Evolutionary conservation across 805 yeast genomes (phyloP).

Genomic region (Zygosaccharomyces siamensis): DNA sequence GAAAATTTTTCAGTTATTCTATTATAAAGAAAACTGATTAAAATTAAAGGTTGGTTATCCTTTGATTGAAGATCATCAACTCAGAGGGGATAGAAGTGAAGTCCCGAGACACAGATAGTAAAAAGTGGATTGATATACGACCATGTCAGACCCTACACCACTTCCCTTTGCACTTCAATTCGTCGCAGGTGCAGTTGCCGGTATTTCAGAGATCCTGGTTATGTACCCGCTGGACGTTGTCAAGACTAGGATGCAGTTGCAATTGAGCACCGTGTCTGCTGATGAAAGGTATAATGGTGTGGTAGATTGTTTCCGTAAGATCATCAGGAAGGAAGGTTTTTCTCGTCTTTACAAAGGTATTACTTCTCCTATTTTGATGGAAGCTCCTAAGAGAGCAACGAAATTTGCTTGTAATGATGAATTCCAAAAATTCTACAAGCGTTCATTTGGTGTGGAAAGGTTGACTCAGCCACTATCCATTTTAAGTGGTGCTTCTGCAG

Average conservation of each 20-base stretch:
- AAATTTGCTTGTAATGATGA: conserved; percentile 98
- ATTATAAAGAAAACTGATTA: not conserved
- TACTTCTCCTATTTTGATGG: conserved; percentile 95
- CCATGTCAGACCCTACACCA: conserved; percentile 35
- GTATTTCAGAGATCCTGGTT: conserved; percentile 89
- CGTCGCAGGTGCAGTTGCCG: conserved; percentile 90
- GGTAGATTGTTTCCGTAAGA: conserved; percentile 76
- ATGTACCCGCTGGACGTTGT: conserved; percentile 98
- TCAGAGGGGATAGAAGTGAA: not conserved
- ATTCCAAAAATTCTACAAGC: conserved; percentile 82
- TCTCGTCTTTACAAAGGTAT: conserved; percentile 87
- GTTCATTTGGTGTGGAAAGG: conserved; percentile 58
- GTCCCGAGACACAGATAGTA: not conserved
- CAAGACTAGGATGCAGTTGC: conserved; percentile 92
- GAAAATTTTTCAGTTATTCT: not conserved
- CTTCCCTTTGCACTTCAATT: conserved; percentile 91
- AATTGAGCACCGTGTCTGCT: conserved; percentile 43
- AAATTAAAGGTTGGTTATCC: not conserved
- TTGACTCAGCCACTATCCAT: conserved; percentile 82
- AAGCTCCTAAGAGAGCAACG: conserved; percentile 98
- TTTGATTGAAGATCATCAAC: not conserved
- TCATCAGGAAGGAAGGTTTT: conserved; percentile 80
- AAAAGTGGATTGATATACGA: not conserved
- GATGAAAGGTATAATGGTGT: conserved; percentile 67
- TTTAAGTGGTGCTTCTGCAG: conserved; percentile 96